Evolutionary conservation across 371 early-diverging fungal species (phyloP).

Genomic region (Mucor irregularis): DNA sequence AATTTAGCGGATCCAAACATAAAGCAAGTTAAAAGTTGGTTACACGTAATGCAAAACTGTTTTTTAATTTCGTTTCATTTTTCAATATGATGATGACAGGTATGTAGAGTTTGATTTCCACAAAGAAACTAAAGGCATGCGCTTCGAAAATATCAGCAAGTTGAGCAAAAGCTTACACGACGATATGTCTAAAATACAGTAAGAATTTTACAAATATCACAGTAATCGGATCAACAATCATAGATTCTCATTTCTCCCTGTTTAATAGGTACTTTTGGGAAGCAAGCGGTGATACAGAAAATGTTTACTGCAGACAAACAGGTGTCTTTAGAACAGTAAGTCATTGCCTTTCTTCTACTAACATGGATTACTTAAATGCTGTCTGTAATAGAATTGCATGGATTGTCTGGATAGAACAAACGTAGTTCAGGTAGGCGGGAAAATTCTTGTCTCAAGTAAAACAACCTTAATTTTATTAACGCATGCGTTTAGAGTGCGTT

Average conservation of each 20-base stretch:
- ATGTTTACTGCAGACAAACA: slow-evolving; percentile 37
- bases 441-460: no score
- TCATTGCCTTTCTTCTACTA: not conserved
- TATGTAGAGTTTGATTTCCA: slow-evolving; percentile 98
- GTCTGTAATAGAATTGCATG: slow-evolving; percentile 86
- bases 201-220: no score
- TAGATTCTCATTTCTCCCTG: not conserved
- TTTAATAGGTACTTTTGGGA: slow-evolving; percentile 51
- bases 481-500: slow-evolving; percentile 87
- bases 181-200: slow-evolving; percentile 48
- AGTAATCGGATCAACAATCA: no score
- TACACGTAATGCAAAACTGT: not conserved
- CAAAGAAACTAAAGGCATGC: slow-evolving; percentile 55
- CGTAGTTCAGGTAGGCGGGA: slow-evolving; percentile 73
- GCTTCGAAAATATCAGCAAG: slow-evolving; percentile 54
- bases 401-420: slow-evolving; percentile 99
- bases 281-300: slow-evolving; percentile 10
- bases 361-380: not conserved
- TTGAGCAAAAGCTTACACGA: slow-evolving; percentile 43
- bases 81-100: no score
- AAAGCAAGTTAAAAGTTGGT: slow-evolving; percentile 24
- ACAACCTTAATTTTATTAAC: not conserved
- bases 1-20: slow-evolving; percentile 45
- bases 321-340: slow-evolving; percentile 55
- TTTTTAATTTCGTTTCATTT: not conserved